phyloP scores from a whole-genome alignment of 441 rosid species.

The Syzygium syzygioides region DNA sequence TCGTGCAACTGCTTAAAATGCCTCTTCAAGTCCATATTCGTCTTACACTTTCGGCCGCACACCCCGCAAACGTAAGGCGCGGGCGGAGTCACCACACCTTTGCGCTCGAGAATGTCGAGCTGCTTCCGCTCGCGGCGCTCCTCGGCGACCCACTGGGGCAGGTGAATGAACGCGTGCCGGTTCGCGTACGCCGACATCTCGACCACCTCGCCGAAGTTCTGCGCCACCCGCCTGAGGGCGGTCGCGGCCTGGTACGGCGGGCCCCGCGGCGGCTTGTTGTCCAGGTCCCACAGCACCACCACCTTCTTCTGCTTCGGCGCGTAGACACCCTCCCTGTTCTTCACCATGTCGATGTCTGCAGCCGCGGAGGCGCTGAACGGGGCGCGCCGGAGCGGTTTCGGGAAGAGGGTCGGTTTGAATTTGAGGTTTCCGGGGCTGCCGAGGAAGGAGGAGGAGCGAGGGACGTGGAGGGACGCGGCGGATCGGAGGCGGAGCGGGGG shows the following conservation, averaged over 20 bases:
- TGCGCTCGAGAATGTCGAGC: constrained; percentile 60
- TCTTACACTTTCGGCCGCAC: constrained; percentile 79
- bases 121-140: constrained; percentile 57
- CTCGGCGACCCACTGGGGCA: constrained; percentile 67
- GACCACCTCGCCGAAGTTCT: constrained; percentile 53
- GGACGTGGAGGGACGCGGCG: constrained; percentile 18
- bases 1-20: constrained; percentile 90
- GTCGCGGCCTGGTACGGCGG: constrained; percentile 77
- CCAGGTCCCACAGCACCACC: constrained; percentile 88
- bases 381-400: neutral
- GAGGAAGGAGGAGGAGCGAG: constrained; percentile 8
- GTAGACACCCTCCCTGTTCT: constrained; percentile 63
- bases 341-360: constrained; percentile 78
- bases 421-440: neutral
- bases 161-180: constrained; percentile 81
- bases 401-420: neutral
- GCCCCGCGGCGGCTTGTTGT: constrained; percentile 90
- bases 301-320: constrained; percentile 61
- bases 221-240: constrained; percentile 53
- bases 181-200: constrained; percentile 89
- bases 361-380: neutral
- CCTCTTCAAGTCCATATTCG: constrained; percentile 67
- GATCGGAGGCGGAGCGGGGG: constrained; percentile 14
- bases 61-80: constrained; percentile 62
- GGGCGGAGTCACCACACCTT: constrained; percentile 30